A percentile compares a stretch with the other conserved stretches of the same genome.
Evolutionary conservation across 257 asterid species (phyloP).

Genomic region (Ilex aquifolium): DNA sequence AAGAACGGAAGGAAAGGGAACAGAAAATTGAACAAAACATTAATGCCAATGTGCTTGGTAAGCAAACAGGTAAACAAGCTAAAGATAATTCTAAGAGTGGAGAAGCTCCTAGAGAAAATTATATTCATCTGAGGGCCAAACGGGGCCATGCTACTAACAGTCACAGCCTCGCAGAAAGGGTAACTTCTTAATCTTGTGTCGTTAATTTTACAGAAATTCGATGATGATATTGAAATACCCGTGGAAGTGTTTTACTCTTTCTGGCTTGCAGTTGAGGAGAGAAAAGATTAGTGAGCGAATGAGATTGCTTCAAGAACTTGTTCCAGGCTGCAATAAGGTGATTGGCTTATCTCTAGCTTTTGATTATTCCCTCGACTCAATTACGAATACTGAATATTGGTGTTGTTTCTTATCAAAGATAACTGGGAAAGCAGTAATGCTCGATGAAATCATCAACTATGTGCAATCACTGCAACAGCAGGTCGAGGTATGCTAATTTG

Average conservation of each 20-base stretch:
- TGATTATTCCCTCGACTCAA: neutral
- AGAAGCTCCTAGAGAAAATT: slow-evolving; percentile 66
- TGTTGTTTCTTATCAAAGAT: slow-evolving; percentile 34
- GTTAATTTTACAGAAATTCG: neutral
- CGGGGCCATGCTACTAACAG: slow-evolving; percentile 95
- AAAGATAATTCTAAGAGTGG: slow-evolving; percentile 42
- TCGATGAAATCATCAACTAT: slow-evolving; percentile 95
- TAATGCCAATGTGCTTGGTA: slow-evolving; percentile 25
- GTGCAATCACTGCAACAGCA: slow-evolving; percentile 94
- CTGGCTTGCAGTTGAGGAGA: slow-evolving; percentile 52
- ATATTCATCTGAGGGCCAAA: slow-evolving; percentile 84
- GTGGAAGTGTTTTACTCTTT: slow-evolving; percentile 11
- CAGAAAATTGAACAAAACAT: slow-evolving; percentile 34
- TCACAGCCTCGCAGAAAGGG: slow-evolving; percentile 98
- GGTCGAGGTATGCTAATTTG: slow-evolving; percentile 62
- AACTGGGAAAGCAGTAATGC: slow-evolving; percentile 98
- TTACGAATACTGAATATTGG: slow-evolving; percentile 7
- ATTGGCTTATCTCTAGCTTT: slow-evolving; percentile 8
- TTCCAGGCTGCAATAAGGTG: slow-evolving; percentile 95
- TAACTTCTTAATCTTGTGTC: slow-evolving; percentile 14
- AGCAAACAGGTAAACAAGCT: slow-evolving; percentile 47
- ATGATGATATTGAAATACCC: slow-evolving; percentile 3
- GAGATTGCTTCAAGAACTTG: slow-evolving; percentile 92
- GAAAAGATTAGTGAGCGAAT: slow-evolving; percentile 94
- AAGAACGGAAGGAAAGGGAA: slow-evolving; percentile 40